Evolutionary conservation across 495 filamentous ascomycete genomes (phyloP).

Genomic region (Aspergillus mulundensis): DNA sequence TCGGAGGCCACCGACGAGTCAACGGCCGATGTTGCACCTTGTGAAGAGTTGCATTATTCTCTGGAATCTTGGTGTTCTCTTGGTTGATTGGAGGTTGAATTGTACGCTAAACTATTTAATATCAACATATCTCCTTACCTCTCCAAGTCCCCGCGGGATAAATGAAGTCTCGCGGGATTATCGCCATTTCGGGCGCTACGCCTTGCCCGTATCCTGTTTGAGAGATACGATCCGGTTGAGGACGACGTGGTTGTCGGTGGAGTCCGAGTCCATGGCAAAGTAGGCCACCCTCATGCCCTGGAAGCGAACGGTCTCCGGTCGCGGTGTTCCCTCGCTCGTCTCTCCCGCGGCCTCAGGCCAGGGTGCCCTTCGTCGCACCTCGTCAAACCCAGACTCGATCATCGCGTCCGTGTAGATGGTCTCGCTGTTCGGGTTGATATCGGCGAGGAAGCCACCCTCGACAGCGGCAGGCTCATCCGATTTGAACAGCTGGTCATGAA

Average conservation of each 20-base stretch:
- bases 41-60: background rate
- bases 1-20: constrained; percentile 6
- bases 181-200: background rate
- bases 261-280: constrained; percentile 76
- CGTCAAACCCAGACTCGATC: constrained; percentile 81
- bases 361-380: constrained; percentile 67
- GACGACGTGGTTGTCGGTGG: constrained; percentile 70
- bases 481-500: constrained; percentile 83
- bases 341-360: constrained; percentile 78
- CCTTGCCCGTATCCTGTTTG: constrained; percentile 65
- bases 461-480: constrained; percentile 70
- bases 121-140: constrained; percentile 2
- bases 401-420: constrained; percentile 71
- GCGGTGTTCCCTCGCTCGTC: constrained; percentile 44
- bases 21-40: background rate
- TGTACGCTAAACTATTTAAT: constrained; percentile 3
- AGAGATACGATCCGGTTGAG: constrained; percentile 90
- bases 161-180: background rate
- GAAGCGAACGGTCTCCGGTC: constrained; percentile 77
- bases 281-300: constrained; percentile 91
- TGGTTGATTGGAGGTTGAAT: background rate
- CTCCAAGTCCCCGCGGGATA: background rate
- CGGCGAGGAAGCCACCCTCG: constrained; percentile 71
- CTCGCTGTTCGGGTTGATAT: constrained; percentile 84
- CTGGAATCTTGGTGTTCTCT: background rate